Conservation (phyloP, 805 yeast genomes). For the Candida palmyrensis region DNA sequence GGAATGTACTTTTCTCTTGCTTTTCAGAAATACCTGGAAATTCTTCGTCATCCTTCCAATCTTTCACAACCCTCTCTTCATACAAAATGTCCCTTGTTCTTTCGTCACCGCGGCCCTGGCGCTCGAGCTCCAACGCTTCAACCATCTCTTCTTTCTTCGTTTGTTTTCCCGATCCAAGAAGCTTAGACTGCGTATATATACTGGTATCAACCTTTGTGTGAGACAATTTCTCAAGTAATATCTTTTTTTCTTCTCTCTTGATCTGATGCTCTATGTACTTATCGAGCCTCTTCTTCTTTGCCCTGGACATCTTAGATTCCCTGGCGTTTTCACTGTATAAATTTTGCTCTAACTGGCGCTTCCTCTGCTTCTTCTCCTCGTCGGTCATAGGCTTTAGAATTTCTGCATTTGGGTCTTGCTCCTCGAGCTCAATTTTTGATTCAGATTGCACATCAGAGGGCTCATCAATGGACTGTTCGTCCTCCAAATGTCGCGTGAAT, state of each 20-base stretch:
- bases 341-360: constrained; percentile 57
- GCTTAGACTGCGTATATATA: constrained; percentile 64
- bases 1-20: constrained; percentile 20
- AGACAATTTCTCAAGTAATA: constrained; percentile 66
- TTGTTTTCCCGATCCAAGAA: constrained; percentile 67
- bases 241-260: constrained; percentile 81
- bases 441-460: constrained; percentile 9
- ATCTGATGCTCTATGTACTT: constrained; percentile 90
- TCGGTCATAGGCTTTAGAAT: constrained; percentile 57
- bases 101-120: constrained; percentile 65
- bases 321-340: constrained; percentile 48
- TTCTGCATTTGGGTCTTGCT: constrained; percentile 53
- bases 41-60: constrained; percentile 41
- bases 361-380: constrained; percentile 59
- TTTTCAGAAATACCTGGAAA: constrained; percentile 12
- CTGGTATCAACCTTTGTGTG: constrained; percentile 67
- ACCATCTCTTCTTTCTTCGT: constrained; percentile 64
- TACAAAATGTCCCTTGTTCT: constrained; percentile 57
- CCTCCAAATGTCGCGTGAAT: constrained; percentile 45
- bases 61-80: constrained; percentile 60
- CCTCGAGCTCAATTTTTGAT: constrained; percentile 8
- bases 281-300: constrained; percentile 75
- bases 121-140: constrained; percentile 73
- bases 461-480: constrained; percentile 15
- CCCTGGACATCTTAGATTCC: constrained; percentile 64